A percentile compares a stretch with the other conserved stretches of the same genome.
These are phyloP conservation scores for Leccinum aurantiacum DNA, from an alignment of 768 basidiomycete species.

Conservation along the genomic window DNA sequence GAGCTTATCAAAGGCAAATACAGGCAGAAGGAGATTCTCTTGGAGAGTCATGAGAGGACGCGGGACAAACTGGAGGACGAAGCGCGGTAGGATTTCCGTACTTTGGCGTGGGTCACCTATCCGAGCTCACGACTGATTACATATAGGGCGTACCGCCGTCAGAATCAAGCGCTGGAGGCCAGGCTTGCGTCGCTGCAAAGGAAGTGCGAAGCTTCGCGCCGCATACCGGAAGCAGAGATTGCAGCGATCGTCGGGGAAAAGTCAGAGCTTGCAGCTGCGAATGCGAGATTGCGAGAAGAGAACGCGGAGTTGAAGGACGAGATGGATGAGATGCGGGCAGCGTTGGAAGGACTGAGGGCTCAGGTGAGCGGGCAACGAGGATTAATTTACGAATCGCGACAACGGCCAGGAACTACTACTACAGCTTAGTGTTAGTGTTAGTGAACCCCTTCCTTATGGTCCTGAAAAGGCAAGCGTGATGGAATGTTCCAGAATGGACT, in stretches of 20 bases:
- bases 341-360: conserved; percentile 65
- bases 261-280: conserved; percentile 45
- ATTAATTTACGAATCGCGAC: conserved; percentile 46
- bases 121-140: conserved; percentile 5
- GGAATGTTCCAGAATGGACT: conserved; percentile 38
- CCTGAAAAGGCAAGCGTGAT: conserved; percentile 30
- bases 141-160: conserved; percentile 57
- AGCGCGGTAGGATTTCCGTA: conserved; percentile 47
- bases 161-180: conserved; percentile 63
- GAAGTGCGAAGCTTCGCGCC: conserved; percentile 38
- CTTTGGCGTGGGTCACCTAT: neutral
- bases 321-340: conserved; percentile 65
- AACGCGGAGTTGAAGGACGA: conserved; percentile 56
- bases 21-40: conserved; percentile 63
- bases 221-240: conserved; percentile 42
- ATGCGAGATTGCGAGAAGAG: conserved; percentile 54
- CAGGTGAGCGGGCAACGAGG: conserved; percentile 50
- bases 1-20: conserved; percentile 54
- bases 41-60: conserved; percentile 57
- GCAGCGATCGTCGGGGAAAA: conserved; percentile 48
- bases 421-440: neutral
- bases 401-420: conserved; percentile 34
- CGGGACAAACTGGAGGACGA: conserved; percentile 55
- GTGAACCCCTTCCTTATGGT: neutral
- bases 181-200: conserved; percentile 48